Percentiles rank a stretch among this genome's conserved stretches.
These are phyloP conservation scores for Talaromyces sp. DNA, from an alignment of 2,329 filamentous ascomycete species.

Conservation along the genomic window DNA sequence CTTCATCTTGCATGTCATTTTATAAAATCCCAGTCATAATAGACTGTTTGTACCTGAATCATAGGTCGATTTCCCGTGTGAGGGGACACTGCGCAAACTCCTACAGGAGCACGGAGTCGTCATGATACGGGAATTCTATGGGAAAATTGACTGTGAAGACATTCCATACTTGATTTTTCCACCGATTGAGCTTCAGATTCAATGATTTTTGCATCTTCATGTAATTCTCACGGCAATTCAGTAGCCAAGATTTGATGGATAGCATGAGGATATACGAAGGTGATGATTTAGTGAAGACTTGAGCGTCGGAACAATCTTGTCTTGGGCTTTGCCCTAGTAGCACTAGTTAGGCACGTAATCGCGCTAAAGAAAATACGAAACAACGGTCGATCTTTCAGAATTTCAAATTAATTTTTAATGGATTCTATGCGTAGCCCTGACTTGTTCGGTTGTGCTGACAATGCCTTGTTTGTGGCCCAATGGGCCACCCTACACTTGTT, in stretches of 20 bases:
- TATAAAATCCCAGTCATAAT: background rate
- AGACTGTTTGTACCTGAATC: background rate
- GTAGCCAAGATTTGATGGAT: background rate
- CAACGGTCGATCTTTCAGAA: background rate
- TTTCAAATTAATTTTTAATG: background rate
- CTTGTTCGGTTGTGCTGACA: background rate
- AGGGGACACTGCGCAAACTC: background rate
- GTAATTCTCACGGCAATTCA: background rate
- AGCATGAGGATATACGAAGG: background rate
- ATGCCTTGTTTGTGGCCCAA: background rate
- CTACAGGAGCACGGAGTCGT: background rate
- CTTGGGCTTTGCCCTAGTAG: background rate
- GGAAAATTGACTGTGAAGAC: background rate
- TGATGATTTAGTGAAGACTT: background rate
- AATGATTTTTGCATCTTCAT: background rate
- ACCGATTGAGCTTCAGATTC: background rate
- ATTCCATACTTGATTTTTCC: background rate
- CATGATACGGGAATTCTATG: background rate
- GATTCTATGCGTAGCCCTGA: background rate
- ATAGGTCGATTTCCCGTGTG: background rate
- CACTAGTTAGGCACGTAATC: background rate
- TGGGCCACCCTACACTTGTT: background rate
- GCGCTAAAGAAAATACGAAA: background rate
- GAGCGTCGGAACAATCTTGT: background rate
- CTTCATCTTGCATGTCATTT: background rate